phyloP scores from a whole-genome alignment of 257 asterid genomes.

The Striga asiatica region DNA sequence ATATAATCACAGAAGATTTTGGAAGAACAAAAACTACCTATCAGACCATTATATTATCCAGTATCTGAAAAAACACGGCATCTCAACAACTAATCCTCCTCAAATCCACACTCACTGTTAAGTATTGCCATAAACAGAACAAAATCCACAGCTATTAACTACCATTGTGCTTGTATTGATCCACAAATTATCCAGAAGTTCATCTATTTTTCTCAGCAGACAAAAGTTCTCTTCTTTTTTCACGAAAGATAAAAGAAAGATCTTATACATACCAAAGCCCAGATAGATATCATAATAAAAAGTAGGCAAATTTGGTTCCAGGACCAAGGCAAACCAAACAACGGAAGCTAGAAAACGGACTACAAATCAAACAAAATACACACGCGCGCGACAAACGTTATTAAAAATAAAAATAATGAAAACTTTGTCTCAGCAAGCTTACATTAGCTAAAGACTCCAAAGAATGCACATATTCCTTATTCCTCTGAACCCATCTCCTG shows the following conservation, averaged over 20 bases:
- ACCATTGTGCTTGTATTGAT: background rate
- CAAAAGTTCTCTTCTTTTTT: no score
- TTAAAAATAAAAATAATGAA: no score
- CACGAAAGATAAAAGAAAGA: no score
- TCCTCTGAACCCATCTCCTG: constrained; percentile 84
- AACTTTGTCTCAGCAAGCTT: no score
- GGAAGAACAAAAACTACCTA: no score
- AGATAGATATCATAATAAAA: background rate
- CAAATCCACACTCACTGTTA: background rate
- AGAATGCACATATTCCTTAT: constrained; percentile 70
- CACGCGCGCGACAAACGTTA: no score
- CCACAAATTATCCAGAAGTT: background rate
- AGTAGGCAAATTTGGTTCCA: no score
- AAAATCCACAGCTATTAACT: background rate
- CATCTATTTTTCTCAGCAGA: no score
- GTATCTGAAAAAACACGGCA: background rate
- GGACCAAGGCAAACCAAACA: no score
- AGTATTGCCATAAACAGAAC: background rate
- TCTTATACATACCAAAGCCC: background rate
- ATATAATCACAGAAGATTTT: background rate
- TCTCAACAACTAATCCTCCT: background rate
- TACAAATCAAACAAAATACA: background rate
- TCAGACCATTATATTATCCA: no score
- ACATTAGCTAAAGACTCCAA: constrained; percentile 82
- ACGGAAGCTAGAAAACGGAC: background rate